Evolutionary conservation across 306 rosid genomes (phyloP), one percentile per base, ranked within the genome.

Genomic region (Adenanthera pavonina): DNA sequence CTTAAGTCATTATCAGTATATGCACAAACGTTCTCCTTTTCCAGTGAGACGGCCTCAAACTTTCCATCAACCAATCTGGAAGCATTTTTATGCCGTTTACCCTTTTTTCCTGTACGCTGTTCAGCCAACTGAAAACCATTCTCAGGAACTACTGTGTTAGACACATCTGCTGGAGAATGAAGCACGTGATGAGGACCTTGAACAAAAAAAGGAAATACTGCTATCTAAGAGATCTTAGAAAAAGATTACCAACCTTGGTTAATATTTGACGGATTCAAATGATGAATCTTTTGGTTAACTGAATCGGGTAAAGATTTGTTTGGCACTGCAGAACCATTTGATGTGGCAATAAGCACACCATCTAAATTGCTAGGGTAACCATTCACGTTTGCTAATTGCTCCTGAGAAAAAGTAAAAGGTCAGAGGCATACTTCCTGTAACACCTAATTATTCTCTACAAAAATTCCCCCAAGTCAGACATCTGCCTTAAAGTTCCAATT

Each of bases 81-180:
- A 80, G 92, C 85, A 89, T 82, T 89, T 84, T 80, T 93, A 25
- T 82, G 93, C 40, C 97, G 86, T 84, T 87, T 89, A 72, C 89
- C 86, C 84, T 80, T 92, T 90, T 82, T 93, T 15, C 91, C 97
- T 52, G 87, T 64, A 38, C 89, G 94, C 75, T 90, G 84, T 77
- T 89, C 97, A 80, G 91, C 48, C 54, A 88, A 77, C 71, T 84
- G 85, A 69, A 83, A 88, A 76, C 89, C 88, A 88, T 89, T 91
- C 79, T 90, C 94, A 44, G 84, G 54, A 84, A 76, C 78, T 79
- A 75, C 89, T 77, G 87, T 96, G 81, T 89, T 88, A 48, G 89
- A 72, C 68, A 85, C 64, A 76, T 81, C 97, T 91, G 91, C 84
- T 16, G 53, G 69, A 81, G 75, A 83, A 85, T 36, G n/a, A 59